Evolutionary conservation across 129 eudicot genomes (phyloP), one percentile per base, ranked within the genome.

Genomic region (Lactuca sativa): DNA sequence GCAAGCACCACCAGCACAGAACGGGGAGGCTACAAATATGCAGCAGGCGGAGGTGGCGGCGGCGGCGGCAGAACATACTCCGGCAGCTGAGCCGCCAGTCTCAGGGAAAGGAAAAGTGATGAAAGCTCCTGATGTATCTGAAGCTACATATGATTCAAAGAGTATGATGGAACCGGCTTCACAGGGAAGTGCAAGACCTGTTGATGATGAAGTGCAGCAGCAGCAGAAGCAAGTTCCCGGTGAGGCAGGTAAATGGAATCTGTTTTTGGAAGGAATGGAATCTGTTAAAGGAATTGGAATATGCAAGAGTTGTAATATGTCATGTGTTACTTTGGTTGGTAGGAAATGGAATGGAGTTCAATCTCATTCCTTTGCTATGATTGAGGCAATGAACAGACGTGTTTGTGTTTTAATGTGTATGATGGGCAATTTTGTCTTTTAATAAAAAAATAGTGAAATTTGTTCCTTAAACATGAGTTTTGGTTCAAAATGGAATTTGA

Each of bases 131-230:
- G 90, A 87, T 83, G 86, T 74, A 7, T 82, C 97, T 67, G 97
- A 87, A 83, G 95, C 93, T 73, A 95, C 91, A 2, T 84, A 82
- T 66, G 89, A 87, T 62, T 84, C 96, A 1, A 82, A 57, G 48
- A 84, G 86, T 71, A 80, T 76, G 69, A 93, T 80, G 87, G 97
- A 95, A 75, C 84, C 89, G 49, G 93, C 86, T 16, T 77, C 95
- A 25, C 96, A 82, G 58, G 90, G 90, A 48, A 85, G 85, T 78
- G 92, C 85, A 80, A 84, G 75, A 64, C 64, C 85, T 30, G 80
- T 67, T 61, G 93, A 87, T 36, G 99, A 87, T 69, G 95, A 85
- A 75, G 87, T 87, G 51, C 92, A 74, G 67, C 95, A 90, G 81
- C 92, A 74, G 67, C 95, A 90, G 81, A 90, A 80, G 75, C 83